Evolutionary conservation across 2,329 filamentous ascomycete genomes (phyloP).

Genomic region (Fusarium mangiferae): DNA sequence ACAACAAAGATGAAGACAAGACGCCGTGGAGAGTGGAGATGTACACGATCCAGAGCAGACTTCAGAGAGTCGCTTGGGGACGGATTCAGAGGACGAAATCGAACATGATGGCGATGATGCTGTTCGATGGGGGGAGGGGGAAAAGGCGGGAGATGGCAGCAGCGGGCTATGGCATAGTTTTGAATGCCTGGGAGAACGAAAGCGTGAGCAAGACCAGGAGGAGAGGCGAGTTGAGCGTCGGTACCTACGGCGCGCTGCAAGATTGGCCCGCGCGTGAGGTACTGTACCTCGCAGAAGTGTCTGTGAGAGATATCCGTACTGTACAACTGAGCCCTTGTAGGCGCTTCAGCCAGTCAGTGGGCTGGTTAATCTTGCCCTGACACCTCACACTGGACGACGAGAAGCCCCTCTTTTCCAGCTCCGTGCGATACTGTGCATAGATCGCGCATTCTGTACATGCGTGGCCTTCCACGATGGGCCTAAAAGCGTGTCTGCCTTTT

Average conservation of each 20-base stretch:
- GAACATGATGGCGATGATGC: slow-evolving; percentile 63
- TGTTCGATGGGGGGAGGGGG: slow-evolving; percentile 61
- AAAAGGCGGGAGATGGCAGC: slow-evolving; percentile 46
- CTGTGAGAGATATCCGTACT: not conserved
- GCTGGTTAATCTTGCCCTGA: not conserved
- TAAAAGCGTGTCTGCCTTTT: slow-evolving; percentile 43
- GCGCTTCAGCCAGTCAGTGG: slow-evolving; percentile 21
- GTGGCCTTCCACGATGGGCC: slow-evolving; percentile 30
- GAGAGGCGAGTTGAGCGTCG: slow-evolving; percentile 31
- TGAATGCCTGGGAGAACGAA: slow-evolving; percentile 44
- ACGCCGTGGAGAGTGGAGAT: slow-evolving; percentile 53
- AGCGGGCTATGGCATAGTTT: slow-evolving; percentile 52
- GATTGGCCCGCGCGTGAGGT: slow-evolving; percentile 8
- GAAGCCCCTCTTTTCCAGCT: slow-evolving; percentile 23
- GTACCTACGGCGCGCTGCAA: slow-evolving; percentile 36
- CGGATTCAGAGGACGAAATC: slow-evolving; percentile 61
- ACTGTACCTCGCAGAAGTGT: slow-evolving; percentile 24
- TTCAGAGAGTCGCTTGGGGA: slow-evolving; percentile 63
- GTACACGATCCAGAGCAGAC: slow-evolving; percentile 60
- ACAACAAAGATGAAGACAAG: slow-evolving; percentile 45
- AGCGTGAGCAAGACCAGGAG: slow-evolving; percentile 36
- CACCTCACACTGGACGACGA: slow-evolving; percentile 18
- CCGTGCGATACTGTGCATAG: slow-evolving; percentile 28
- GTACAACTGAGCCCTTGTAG: slow-evolving; percentile 26
- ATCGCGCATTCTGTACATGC: slow-evolving; percentile 28